These are phyloP conservation scores for Mycena polygramma DNA, from an alignment of 768 basidiomycete genomes.

Conservation along the genomic window DNA sequence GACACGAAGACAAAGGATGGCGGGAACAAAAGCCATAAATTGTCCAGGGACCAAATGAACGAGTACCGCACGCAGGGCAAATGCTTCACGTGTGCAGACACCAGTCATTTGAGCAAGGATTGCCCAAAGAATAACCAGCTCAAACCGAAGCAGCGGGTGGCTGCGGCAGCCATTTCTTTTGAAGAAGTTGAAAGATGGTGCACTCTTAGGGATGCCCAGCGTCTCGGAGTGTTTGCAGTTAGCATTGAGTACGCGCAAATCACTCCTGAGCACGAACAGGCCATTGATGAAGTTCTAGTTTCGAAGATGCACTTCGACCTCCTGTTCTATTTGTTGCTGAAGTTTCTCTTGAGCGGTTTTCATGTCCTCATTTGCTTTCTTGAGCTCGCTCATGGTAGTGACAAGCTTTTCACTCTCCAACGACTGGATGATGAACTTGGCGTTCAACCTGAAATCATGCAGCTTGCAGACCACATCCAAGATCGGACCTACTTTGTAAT, in stretches of 20 bases:
- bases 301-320: slow-evolving; percentile 9
- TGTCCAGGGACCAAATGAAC: slow-evolving; percentile 19
- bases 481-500: no score
- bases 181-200: slow-evolving; percentile 10
- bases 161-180: slow-evolving; percentile 2
- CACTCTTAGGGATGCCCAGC: background rate
- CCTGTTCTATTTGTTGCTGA: slow-evolving; percentile 12
- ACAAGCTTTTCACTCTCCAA: no score
- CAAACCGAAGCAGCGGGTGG: background rate
- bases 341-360: no score
- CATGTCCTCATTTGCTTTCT: no score
- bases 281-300: slow-evolving; percentile 10
- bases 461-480: no score
- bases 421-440: no score
- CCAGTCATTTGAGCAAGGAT: slow-evolving; percentile 31
- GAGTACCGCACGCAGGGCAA: slow-evolving; percentile 29
- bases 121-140: slow-evolving; percentile 28
- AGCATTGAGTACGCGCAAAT: background rate
- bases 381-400: no score
- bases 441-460: no score
- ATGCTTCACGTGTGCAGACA: slow-evolving; percentile 26
- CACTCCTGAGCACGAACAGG: background rate
- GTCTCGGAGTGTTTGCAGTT: slow-evolving; percentile 10
- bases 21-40: slow-evolving; percentile 15
- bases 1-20: background rate